Base-by-base conservation (phyloP, 805 yeast species). In the Ogataea nitratoaversa region DNA sequence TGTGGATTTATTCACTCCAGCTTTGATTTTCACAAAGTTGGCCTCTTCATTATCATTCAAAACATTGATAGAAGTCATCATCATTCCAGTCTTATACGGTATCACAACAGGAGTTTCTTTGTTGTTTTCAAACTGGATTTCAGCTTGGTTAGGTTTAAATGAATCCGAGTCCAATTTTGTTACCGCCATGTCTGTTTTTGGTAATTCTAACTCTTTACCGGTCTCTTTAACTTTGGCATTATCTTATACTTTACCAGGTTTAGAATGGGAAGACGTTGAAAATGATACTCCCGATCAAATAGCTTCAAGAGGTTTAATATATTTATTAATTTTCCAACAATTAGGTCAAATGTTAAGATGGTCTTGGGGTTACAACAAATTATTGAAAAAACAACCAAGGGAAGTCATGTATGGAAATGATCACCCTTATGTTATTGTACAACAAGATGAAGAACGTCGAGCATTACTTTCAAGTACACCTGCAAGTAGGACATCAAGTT, bases 151-250 rank as follows among this genome's bases (percentile, higher is more conserved):
- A 46, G 54, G 63, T 7, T 66, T 93, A 52, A 84, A 84, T 52
- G 76, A 68, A 36, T 78, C 85, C 12, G 97, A 93, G 63, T 58
- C 86, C 3, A 90, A 91, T 65, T 91, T 87, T 54, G 96, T 93
- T 36, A 84, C 95, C 18, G 98, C 96, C 2, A 93, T 93, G 95
- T 88, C 93, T 2, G 96, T 90, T 5, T 91, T 91, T 65, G 98
- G 97, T 38, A 93, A 91, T 65, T 87, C 96, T 32, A 91, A 91
- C 68, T 85, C 95, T 9, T 73, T 91, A 41, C 98, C 99, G 0
- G 98, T 91, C 2, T 88, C 96, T 0, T 71, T 93, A 49, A 84
- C 93, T 1, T 67, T 93, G 41, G 82, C 95, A 1, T 67, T 84
- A 47, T 80, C 90, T 1, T 82, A 81, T 56, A 80, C 91, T 0